Percentiles rank a stretch among this genome's conserved stretches.
phyloP scores from a whole-genome alignment of 805 yeast species.

The Wickerhamia fluorescens region DNA sequence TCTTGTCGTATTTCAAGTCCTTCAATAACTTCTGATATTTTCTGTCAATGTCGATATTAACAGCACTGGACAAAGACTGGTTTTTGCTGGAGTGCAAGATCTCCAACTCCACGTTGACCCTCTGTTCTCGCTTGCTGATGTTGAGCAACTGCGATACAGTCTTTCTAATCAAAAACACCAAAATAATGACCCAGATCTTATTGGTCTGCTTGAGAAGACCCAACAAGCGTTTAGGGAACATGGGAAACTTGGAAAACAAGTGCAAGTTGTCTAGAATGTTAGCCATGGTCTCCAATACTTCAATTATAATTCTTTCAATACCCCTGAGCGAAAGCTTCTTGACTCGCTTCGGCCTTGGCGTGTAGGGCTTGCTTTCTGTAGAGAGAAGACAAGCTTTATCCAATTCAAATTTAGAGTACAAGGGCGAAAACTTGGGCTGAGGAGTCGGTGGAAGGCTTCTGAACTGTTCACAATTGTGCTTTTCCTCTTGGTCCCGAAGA shows the following conservation, averaged over 20 bases:
- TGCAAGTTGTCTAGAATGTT: slow-evolving; percentile 36
- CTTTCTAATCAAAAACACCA: slow-evolving; percentile 34
- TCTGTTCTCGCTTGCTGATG: slow-evolving; percentile 30
- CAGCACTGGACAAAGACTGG: too few relatives aligned
- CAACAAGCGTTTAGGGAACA: slow-evolving; percentile 31
- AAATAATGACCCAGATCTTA: slow-evolving; percentile 35
- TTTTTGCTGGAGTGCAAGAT: slow-evolving; percentile 17
- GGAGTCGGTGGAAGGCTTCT: slow-evolving; percentile 16
- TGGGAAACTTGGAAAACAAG: slow-evolving; percentile 34
- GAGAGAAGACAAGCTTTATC: slow-evolving; percentile 6
- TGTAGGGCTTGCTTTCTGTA: background rate
- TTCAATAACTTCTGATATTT: slow-evolving; percentile 34
- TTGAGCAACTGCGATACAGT: slow-evolving; percentile 36
- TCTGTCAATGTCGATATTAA: slow-evolving; percentile 18
- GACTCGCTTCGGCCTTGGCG: slow-evolving; percentile 3
- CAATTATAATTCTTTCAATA: slow-evolving; percentile 22
- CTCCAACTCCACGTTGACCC: slow-evolving; percentile 29
- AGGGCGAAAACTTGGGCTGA: slow-evolving; percentile 26
- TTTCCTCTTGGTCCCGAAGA: too few relatives aligned
- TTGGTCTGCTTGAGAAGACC: slow-evolving; percentile 34
- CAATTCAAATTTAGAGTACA: slow-evolving; percentile 25
- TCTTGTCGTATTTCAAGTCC: slow-evolving; percentile 35
- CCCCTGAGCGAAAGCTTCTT: slow-evolving; percentile 21
- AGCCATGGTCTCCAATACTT: slow-evolving; percentile 29
- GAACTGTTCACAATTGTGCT: slow-evolving; percentile 3